Evolutionary conservation across 495 filamentous ascomycete genomes (phyloP), one percentile per base, ranked within the genome.

Genomic region (Penicillium dipodomyicola): DNA sequence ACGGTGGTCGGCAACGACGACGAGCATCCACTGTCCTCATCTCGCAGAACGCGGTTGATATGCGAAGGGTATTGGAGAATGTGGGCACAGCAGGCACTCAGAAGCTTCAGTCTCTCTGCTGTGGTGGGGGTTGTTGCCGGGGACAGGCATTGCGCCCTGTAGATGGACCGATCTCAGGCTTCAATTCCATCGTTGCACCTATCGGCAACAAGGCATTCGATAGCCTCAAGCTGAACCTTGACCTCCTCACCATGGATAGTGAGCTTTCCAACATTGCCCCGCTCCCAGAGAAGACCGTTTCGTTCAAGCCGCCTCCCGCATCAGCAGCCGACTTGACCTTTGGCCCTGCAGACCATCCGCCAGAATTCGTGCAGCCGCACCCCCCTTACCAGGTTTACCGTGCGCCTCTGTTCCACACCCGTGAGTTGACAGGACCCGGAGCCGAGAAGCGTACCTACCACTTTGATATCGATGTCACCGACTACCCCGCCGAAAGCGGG

Each of bases 361-460:
- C 94, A 3, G 81, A 79, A 40, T 98, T 91, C 67, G 92, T 97
- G 49, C 89, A 94, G 61, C 94, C 94, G n/a, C 94, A 98, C 66
- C 90, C 89, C 37, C 94, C 94, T 1, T 91, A 96, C 69, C 80
- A 91, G 50, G 92, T 98, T 46, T 94, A 87, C 71, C 87, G 91
- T 9, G 92, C 92, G 22, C 89, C 84, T 56, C 81, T 98, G 41
- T 84, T 88, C 68, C 83, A 83, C 64, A 84, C 91, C 1, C 87
- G 94, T 27, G 91, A 96, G 70, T 73, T 98, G 55, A 98, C 94
- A 1, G 86, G 84, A 58, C 75, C 80, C n/a, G 92, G 92, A n/a
- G 94, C 94, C 11, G 88, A 93, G 76, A 97, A 97, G 80, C 80
- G 92, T 42, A 98, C 94, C 0, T 96, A 91, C 71, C 94, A 98